A percentile compares a stretch with the other conserved stretches of the same genome.
Evolutionary conservation across 768 basidiomycete genomes (phyloP).

Genomic region (Boletus tomentosulus): DNA sequence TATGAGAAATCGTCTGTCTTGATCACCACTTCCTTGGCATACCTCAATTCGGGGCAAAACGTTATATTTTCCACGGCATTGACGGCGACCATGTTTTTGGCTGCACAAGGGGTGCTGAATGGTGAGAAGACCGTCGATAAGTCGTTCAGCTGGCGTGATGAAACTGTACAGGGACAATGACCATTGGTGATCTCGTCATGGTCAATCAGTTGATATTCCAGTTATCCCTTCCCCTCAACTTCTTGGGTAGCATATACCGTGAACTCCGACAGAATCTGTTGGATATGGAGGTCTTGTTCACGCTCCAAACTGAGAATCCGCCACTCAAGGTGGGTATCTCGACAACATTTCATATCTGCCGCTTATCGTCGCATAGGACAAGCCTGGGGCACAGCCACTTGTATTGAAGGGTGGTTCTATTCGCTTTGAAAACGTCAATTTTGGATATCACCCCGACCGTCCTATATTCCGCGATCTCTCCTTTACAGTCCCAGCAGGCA

Average conservation of each 20-base stretch:
- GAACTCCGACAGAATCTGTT: constrained; percentile 94
- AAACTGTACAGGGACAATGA: constrained; percentile 77
- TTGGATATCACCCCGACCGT: constrained; percentile 87
- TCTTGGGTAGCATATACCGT: constrained; percentile 94
- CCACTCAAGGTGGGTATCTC: constrained; percentile 49
- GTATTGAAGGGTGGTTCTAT: constrained; percentile 78
- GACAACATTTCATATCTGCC: not conserved
- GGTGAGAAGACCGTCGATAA: constrained; percentile 40
- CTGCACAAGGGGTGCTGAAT: constrained; percentile 89
- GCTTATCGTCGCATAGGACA: constrained; percentile 49
- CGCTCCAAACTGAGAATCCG: constrained; percentile 76
- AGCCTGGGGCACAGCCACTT: constrained; percentile 62
- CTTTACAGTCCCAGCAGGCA: constrained; percentile 91
- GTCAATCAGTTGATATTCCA: constrained; percentile 99
- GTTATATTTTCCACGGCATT: constrained; percentile 92
- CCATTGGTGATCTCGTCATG: constrained; percentile 98
- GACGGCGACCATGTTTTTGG: constrained; percentile 94
- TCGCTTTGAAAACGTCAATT: constrained; percentile 86
- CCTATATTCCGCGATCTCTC: constrained; percentile 86
- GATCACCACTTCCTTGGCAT: constrained; percentile 91
- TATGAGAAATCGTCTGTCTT: constrained; percentile 93
- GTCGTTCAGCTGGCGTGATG: not conserved
- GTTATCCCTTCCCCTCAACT: constrained; percentile 92
- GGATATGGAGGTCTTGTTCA: constrained; percentile 96
- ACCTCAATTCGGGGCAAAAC: constrained; percentile 94